Evolutionary conservation across 139 green algal species (phyloP), one percentile per base, ranked within the genome.

Genomic region (Eudorina sp.): DNA sequence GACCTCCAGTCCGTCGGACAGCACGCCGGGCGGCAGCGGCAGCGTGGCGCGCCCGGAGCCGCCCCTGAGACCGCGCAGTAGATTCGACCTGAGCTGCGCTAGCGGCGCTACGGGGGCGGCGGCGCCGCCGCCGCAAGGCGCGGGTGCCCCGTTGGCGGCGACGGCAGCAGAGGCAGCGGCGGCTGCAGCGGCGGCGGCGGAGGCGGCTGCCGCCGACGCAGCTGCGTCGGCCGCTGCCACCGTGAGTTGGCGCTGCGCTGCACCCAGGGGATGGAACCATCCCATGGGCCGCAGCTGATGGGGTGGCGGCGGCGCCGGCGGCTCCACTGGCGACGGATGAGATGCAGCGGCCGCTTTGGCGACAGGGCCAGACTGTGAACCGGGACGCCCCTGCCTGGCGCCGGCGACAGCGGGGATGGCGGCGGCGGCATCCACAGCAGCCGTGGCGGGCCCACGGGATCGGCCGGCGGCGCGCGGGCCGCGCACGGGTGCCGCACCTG

Each of bases 11-110:
- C 81, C 81, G 40, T 78, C 64, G 2, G 64, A 43, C 1, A 58
- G 2, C 19, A 87, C 45, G 1, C 31, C 81, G 8, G 81, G 81
- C 43, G 81, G 81, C 45, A 87, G 81, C 60, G 60, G 81, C 46
- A 87, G 81, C 31, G 46, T 21, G 1, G 81, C 81, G 23, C 81
- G 81, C 25, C 64, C 81, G 31, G 81, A 78, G 31, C 80, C 60
- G 27, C 11, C 11, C 3, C 81, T 25, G 1, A 81, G 53, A 18
- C 25, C 1, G 48, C 36, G 48, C 36, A 76, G 48, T 36, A 88
- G 68, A 68, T 51, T 68, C 0, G 46, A 1, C 7, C 45, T 43
- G 45, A 87, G 64, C 62, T 53, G n/a, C 45, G 64, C 34, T 46
- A 88, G 82, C 6, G 64, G 31, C 8, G 43, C 18, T 31, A 18